Evolutionary conservation across 176 grass and related monocot genomes (phyloP).

Genomic region (Aegilops speltoides): DNA sequence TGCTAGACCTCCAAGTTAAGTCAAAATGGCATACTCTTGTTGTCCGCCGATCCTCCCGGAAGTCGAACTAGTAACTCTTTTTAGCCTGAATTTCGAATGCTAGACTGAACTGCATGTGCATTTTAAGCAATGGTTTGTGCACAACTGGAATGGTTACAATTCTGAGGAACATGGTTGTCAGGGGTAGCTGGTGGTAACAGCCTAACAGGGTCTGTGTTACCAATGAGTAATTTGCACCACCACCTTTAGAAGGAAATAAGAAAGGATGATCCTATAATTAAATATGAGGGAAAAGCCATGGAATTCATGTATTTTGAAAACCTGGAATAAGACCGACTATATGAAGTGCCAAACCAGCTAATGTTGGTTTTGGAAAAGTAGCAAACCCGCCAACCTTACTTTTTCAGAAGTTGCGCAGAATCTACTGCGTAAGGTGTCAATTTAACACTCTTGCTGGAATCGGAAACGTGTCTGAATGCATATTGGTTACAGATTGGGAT

Average conservation of each 20-base stretch:
- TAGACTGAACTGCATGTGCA: background rate
- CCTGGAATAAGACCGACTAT: no score
- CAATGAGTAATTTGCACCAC: conserved; percentile 11
- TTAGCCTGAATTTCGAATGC: background rate
- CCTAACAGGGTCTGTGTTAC: background rate
- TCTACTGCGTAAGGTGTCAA: conserved; percentile 29
- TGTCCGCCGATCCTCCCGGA: background rate
- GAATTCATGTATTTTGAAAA: no score
- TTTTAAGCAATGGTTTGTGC: background rate
- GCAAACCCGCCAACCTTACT: no score
- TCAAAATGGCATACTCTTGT: background rate
- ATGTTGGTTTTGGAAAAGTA: no score
- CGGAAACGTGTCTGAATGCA: background rate
- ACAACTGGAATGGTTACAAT: background rate
- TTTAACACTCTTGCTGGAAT: conserved; percentile 1
- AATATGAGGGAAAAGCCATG: no score
- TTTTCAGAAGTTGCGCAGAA: background rate
- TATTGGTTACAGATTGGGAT: background rate
- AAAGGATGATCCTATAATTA: background rate
- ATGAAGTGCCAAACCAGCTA: no score
- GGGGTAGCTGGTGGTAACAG: background rate
- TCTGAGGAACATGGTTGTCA: conserved; percentile 22
- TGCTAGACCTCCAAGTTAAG: conserved; percentile 9
- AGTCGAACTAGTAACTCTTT: background rate
- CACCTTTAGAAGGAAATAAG: conserved; percentile 32